Base-by-base conservation (phyloP, 169 alveolate genomes). In the Eimeria necatrix region DNA sequence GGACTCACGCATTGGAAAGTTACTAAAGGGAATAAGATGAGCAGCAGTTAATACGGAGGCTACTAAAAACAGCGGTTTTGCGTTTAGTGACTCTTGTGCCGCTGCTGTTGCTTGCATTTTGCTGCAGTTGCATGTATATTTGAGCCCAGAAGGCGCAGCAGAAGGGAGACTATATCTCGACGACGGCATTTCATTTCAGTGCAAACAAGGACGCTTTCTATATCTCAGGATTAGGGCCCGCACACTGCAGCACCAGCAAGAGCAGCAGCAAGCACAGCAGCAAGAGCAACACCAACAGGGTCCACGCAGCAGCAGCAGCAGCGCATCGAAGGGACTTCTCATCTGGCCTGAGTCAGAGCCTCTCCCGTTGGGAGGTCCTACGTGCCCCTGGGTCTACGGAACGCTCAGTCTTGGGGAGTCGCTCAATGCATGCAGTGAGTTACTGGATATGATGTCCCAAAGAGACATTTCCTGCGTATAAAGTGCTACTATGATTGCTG, bases 131-230 rank as follows among this genome's bases (percentile, higher is more conserved):
- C 87, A 41, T 26, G 59, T 53, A n/a, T n/a, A 20, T 22, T 49
- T n/a, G 41, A 16, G 60, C 12, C 32, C 22, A 20, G 61, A 46
- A 41, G 88, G 90, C 70, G 20, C 51, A n/a, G 93, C 95, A 4
- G 24, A 20, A 4, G 95, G 95, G 14, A 68, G 86, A 3, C 20
- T 93, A 48, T 93, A 84, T 71, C 68, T 71, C 24, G 95, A 93
- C 73, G 95, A 93, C 83, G 80, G 89, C 64, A 26, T 59, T 51
- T 46, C 86, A 53, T 91, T 74, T 32, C 46, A 32, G 0, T 91
- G 22, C 61, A 76, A 0, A 46, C 0, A 10, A 24, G 91, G 91
- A 7, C 9, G 68, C 81, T 91, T 91, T 70, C 64, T 91, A 20
- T 91, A 76, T 74, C 52, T 51, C 46, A 18, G 81, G 26, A 41